These are phyloP conservation scores for Boechera divaricarpa DNA, from an alignment of 345 rosid species.

Conservation along the genomic window DNA sequence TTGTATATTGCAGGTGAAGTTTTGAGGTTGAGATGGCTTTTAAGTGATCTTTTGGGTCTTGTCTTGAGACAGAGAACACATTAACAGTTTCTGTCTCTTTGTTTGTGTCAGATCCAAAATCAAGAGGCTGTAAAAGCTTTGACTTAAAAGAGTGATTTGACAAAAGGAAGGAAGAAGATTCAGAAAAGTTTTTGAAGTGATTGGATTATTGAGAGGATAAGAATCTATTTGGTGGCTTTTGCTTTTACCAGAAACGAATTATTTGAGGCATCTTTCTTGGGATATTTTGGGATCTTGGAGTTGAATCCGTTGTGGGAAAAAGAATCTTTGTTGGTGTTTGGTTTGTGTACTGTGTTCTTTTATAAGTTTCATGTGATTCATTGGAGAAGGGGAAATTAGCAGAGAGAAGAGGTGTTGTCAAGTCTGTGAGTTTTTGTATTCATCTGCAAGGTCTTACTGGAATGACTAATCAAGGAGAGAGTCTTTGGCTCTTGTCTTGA, in stretches of 20 bases:
- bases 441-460: slow-evolving; percentile 43
- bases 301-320: slow-evolving; percentile 19
- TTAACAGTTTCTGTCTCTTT: not conserved
- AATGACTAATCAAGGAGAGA: slow-evolving; percentile 39
- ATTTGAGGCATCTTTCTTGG: slow-evolving; percentile 10
- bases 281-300: slow-evolving; percentile 18
- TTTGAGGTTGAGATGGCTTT: slow-evolving; percentile 36
- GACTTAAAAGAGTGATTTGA: slow-evolving; percentile 45
- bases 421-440: slow-evolving; percentile 44
- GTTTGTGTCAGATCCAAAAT: slow-evolving; percentile 45
- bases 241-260: not conserved
- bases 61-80: not conserved
- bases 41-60: slow-evolving; percentile 32
- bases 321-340: slow-evolving; percentile 16
- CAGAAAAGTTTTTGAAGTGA: not conserved
- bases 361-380: slow-evolving; percentile 44
- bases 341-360: slow-evolving; percentile 20
- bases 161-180: slow-evolving; percentile 32
- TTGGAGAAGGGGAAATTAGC: slow-evolving; percentile 36
- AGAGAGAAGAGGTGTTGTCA: slow-evolving; percentile 53
- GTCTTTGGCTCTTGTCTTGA: slow-evolving; percentile 51
- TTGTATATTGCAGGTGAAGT: slow-evolving; percentile 40
- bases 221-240: slow-evolving; percentile 15
- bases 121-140: slow-evolving; percentile 48
- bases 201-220: slow-evolving; percentile 12